Evolutionary conservation across 2,329 filamentous ascomycete genomes (phyloP).

Genomic region (Fonsecaea nubica): DNA sequence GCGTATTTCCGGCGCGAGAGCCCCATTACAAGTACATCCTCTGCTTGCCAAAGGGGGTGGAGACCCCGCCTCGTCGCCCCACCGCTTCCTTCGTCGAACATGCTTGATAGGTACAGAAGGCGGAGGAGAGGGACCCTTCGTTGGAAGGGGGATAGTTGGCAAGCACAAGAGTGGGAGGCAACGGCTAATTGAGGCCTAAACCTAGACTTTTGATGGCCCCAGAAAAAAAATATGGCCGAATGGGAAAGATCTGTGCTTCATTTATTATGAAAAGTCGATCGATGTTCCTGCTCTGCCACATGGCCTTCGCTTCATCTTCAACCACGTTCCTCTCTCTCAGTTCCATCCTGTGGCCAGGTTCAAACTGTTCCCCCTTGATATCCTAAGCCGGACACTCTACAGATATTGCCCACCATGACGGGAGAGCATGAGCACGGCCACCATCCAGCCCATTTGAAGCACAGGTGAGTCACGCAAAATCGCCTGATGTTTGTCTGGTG

Average conservation of each 20-base stretch:
- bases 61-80: conserved; percentile 26
- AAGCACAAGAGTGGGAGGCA: neutral
- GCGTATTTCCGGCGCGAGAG: conserved; percentile 14
- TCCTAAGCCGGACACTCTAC: neutral
- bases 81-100: neutral
- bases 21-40: conserved; percentile 12
- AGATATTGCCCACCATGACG: conserved; percentile 20
- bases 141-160: neutral
- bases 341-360: neutral
- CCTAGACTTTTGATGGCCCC: neutral
- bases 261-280: conserved; percentile 22
- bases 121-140: neutral
- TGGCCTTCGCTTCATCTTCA: conserved; percentile 9
- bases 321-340: conserved; percentile 12
- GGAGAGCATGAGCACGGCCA: conserved; percentile 26
- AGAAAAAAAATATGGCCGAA: conserved; percentile 6
- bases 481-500: neutral
- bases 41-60: conserved; percentile 3
- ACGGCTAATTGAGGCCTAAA: neutral
- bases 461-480: conserved; percentile 27
- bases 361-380: neutral
- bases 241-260: conserved; percentile 15
- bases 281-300: conserved; percentile 7
- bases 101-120: conserved; percentile 1
- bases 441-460: conserved; percentile 31